A percentile compares a stretch with the other conserved stretches of the same genome.
These are phyloP conservation scores for Sisymbrium altissimum DNA, from an alignment of 345 rosid species.

Conservation along the genomic window DNA sequence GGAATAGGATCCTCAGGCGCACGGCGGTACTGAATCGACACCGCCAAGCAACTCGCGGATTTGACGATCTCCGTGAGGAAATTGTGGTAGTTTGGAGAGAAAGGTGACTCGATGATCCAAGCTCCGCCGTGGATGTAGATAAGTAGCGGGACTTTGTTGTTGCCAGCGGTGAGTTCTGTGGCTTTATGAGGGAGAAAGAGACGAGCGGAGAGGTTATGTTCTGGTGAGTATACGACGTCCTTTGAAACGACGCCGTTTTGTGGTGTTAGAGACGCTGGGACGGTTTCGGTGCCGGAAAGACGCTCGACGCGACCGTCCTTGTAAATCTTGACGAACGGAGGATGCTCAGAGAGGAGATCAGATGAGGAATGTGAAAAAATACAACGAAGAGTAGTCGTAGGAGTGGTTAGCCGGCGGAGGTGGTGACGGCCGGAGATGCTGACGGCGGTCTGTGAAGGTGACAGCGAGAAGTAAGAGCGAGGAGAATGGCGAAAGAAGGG, in stretches of 20 bases:
- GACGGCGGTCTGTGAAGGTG: slow-evolving; percentile 13
- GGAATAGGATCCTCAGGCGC: slow-evolving; percentile 52
- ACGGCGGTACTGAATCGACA: slow-evolving; percentile 43
- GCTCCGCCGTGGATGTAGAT: slow-evolving; percentile 60
- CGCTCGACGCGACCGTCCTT: slow-evolving; percentile 50
- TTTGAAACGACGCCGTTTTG: slow-evolving; percentile 39
- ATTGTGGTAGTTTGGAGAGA: slow-evolving; percentile 31
- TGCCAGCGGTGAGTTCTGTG: background rate
- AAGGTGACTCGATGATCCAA: slow-evolving; percentile 41
- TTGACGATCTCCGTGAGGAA: slow-evolving; percentile 35
- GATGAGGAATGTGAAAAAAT: background rate
- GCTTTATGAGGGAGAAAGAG: slow-evolving; percentile 41
- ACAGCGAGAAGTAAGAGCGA: slow-evolving; percentile 14
- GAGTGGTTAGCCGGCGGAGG: background rate
- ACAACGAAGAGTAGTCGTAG: background rate
- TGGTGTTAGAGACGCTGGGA: slow-evolving; percentile 39
- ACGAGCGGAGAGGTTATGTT: slow-evolving; percentile 40
- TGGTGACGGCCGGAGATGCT: slow-evolving; percentile 28
- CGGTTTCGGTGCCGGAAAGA: slow-evolving; percentile 35
- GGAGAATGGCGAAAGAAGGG: slow-evolving; percentile 14
- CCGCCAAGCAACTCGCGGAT: slow-evolving; percentile 37
- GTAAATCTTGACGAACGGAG: slow-evolving; percentile 33
- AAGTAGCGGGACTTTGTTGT: slow-evolving; percentile 37
- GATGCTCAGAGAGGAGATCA: slow-evolving; percentile 32
- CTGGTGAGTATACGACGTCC: slow-evolving; percentile 30